Evolutionary conservation across 1,139 yeast species (phyloP).

Genomic region (Saccharomycopsis phalli): DNA sequence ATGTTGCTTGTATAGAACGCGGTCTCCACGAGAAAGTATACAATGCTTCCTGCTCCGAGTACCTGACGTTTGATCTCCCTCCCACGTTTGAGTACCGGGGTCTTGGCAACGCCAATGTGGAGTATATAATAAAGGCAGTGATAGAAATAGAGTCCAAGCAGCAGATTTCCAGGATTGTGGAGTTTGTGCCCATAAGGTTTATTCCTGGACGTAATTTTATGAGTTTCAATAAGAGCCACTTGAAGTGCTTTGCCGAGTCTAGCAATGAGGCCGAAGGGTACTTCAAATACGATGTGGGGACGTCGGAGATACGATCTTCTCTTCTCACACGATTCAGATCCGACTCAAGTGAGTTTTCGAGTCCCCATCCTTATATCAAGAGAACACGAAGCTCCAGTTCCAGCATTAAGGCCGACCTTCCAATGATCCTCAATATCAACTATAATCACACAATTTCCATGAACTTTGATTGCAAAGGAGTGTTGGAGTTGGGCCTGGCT

Average conservation of each 20-base stretch:
- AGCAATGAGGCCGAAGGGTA: neutral
- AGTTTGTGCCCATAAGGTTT: conserved; percentile 2
- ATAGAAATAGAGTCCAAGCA: neutral
- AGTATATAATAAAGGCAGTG: conserved; percentile 14
- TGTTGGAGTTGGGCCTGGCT: conserved; percentile 2
- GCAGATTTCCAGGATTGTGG: neutral
- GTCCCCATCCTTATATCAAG: neutral
- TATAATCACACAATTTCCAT: conserved; percentile 10
- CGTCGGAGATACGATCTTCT: neutral
- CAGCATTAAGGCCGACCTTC: conserved; percentile 5
- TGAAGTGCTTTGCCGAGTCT: conserved; percentile 9
- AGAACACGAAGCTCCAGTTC: neutral
- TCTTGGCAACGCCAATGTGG: conserved; percentile 12
- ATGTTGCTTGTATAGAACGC: conserved; percentile 9
- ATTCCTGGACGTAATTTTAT: conserved; percentile 6
- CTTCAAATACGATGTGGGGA: conserved; percentile 1
- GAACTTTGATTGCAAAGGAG: conserved; percentile 14
- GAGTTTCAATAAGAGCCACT: conserved; percentile 9
- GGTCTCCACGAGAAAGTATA: conserved; percentile 6
- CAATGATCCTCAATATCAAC: neutral
- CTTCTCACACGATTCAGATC: conserved; percentile 3
- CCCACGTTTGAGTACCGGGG: conserved; percentile 12
- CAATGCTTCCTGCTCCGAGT: conserved; percentile 2
- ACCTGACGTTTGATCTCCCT: conserved; percentile 6
- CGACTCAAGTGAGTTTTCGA: conserved; percentile 1